Evolutionary conservation across 805 yeast species (phyloP), one percentile per base, ranked within the genome.

Genomic region (Kodamaea fukazawae): DNA sequence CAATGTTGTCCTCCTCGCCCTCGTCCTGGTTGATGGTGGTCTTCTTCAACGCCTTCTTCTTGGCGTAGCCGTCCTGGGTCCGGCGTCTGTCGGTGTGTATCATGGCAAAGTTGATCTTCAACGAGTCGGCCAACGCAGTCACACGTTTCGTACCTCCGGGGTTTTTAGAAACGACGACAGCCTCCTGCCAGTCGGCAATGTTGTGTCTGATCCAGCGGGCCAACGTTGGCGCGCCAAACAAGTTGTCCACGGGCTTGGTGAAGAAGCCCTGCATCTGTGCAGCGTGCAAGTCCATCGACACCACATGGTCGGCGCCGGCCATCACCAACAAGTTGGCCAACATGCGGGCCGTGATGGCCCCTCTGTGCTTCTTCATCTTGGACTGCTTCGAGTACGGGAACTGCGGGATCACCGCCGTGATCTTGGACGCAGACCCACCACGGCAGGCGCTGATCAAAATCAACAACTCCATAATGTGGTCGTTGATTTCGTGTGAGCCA

Each of bases 241-340:
- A 70, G 63, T 93, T 93, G 63, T 93, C 99, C 18, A 93, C 99
- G 0, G 99, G 99, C 54, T 89, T 90, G 25, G 95, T 78, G 71
- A 93, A 93, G 60, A 93, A 93, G 10, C 99, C 99, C 70, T 93
- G 99, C 99, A 93, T 93, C 67, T 93, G 99, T 26, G 96, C 82
- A 18, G 99, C 99, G 54, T 80, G 86, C 50, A 93, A 71, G 59
- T 93, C 99, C 97, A 93, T 90, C 3, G 96, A 87, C 29, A 93
- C 91, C 42, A 93, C 95, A 64, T 93, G 99, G 65, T 93, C 98
- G 17, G 98, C 99, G 51, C 99, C 99, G 3, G 99, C 98, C 95
- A 93, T 95, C 42, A 89, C 81, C 47, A 93, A 71, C 57, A 93
- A 69, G 54, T 93, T 93, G 45, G 99, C 98, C 58, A 93, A 75